Percentiles rank a stretch among this genome's conserved stretches.
phyloP scores from a whole-genome alignment of 495 filamentous ascomycete species.

The Lepidopterella palustris region DNA sequence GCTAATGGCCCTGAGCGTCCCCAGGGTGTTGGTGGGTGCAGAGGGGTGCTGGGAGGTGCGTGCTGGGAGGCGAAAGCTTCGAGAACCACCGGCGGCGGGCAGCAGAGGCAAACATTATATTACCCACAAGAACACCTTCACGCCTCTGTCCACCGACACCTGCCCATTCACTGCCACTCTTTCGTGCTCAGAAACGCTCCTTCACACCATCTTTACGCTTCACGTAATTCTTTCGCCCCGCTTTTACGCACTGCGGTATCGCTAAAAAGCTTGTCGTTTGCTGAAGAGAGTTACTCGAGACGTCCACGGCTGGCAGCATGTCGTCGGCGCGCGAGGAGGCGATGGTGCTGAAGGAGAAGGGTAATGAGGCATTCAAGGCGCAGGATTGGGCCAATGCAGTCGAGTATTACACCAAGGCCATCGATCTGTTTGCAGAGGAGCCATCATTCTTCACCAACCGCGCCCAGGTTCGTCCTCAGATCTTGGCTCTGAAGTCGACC shows the following conservation, averaged over 20 bases:
- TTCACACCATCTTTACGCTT: background rate
- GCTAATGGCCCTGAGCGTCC: background rate
- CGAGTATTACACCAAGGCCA: constrained; percentile 83
- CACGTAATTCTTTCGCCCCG: background rate
- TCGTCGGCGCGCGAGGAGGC: constrained; percentile 59
- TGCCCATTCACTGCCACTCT: background rate
- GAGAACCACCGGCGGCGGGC: background rate
- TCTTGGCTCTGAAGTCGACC: constrained; percentile 4
- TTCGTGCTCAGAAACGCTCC: background rate
- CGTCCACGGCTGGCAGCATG: constrained; percentile 4
- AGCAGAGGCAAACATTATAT: background rate
- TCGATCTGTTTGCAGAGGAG: constrained; percentile 75
- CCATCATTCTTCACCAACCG: constrained; percentile 89
- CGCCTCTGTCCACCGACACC: background rate
- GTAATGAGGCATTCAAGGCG: constrained; percentile 82
- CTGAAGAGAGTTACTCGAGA: background rate
- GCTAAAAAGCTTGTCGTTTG: background rate
- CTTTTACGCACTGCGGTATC: too few relatives aligned
- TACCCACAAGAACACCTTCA: background rate
- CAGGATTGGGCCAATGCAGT: constrained; percentile 85
- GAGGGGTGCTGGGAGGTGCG: background rate
- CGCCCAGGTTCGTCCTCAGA: constrained; percentile 69
- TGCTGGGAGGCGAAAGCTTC: background rate
- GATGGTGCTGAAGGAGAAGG: constrained; percentile 78
- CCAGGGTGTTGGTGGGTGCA: background rate